A percentile compares a stretch with the other conserved stretches of the same genome.
Evolutionary conservation across 345 rosid genomes (phyloP).

Genomic region (Heritiera fomes): DNA sequence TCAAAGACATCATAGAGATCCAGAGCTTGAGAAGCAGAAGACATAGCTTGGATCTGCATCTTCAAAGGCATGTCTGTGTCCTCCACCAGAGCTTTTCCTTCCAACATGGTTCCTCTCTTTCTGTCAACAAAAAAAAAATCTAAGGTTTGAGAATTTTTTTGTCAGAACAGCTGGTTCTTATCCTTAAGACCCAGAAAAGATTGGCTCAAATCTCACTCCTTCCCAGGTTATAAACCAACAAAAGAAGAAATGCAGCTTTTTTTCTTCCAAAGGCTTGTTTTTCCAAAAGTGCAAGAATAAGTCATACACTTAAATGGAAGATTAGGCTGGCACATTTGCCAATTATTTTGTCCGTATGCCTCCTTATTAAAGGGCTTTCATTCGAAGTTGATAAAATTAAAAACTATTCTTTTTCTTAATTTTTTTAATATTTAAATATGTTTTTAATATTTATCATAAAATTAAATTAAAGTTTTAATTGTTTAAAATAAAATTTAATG

Average conservation of each 20-base stretch:
- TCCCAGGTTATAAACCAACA: slow-evolving; percentile 22
- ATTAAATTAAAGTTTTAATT: too few relatives aligned
- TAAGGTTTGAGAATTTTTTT: slow-evolving; percentile 12
- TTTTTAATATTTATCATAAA: too few relatives aligned
- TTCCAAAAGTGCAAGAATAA: slow-evolving; percentile 17
- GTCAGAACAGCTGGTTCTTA: slow-evolving; percentile 11
- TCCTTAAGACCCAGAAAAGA: slow-evolving; percentile 27
- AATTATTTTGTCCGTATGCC: slow-evolving; percentile 10
- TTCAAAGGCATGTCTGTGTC: slow-evolving; percentile 93
- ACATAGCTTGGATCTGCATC: slow-evolving; percentile 92
- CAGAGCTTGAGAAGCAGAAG: slow-evolving; percentile 76
- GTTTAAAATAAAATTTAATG: too few relatives aligned
- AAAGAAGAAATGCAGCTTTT: slow-evolving; percentile 14
- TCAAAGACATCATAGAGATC: slow-evolving; percentile 69
- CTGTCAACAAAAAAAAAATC: not conserved
- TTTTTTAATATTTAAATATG: too few relatives aligned
- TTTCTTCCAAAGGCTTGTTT: not conserved
- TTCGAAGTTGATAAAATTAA: not conserved
- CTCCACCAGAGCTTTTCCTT: slow-evolving; percentile 72
- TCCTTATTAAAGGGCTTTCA: slow-evolving; percentile 13
- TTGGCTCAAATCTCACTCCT: slow-evolving; percentile 20
- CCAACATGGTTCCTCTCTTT: slow-evolving; percentile 49
- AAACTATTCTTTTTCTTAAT: slow-evolving; percentile 12
- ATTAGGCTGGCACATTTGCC: slow-evolving; percentile 21
- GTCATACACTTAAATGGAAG: not conserved